These are phyloP conservation scores for Cutaneotrichosporon cavernicola DNA, from an alignment of 1,284 basidiomycete genomes.

Conservation along the genomic window DNA sequence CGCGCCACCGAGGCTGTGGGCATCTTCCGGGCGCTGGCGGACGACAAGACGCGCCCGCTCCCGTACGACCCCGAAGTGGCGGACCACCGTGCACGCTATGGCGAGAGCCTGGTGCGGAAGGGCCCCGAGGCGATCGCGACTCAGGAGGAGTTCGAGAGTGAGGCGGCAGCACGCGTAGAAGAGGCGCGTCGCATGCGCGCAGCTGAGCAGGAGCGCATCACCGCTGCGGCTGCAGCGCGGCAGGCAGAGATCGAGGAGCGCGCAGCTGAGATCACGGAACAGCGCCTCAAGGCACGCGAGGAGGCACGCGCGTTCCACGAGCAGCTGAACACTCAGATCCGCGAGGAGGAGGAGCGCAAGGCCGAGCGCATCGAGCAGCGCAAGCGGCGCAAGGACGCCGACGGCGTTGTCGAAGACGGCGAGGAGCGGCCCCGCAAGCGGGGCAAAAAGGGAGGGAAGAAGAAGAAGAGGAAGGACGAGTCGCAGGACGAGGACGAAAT, in stretches of 20 bases:
- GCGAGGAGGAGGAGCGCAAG: conserved; percentile 52
- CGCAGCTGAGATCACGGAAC: conserved; percentile 69
- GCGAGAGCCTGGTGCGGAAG: conserved; percentile 74
- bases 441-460: conserved; percentile 32
- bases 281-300: conserved; percentile 70
- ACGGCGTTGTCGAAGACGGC: conserved; percentile 36
- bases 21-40: conserved; percentile 75
- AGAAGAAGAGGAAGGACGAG: conserved; percentile 34
- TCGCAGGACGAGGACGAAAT: conserved; percentile 33
- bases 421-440: conserved; percentile 16
- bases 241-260: conserved; percentile 57
- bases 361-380: conserved; percentile 41
- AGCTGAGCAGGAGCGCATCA: conserved; percentile 50
- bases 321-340: conserved; percentile 49
- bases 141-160: conserved; percentile 72
- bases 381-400: conserved; percentile 43
- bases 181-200: conserved; percentile 60
- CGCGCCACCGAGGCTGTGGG: conserved; percentile 88
- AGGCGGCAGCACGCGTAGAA: conserved; percentile 70
- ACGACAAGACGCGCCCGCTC: conserved; percentile 66
- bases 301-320: conserved; percentile 62
- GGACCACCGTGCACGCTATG: conserved; percentile 81
- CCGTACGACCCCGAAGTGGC: conserved; percentile 83
- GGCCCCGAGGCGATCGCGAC: conserved; percentile 71
- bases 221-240: conserved; percentile 44